phyloP scores from a whole-genome alignment of 1,284 basidiomycete species.

The Afroboletus lepidellus region DNA sequence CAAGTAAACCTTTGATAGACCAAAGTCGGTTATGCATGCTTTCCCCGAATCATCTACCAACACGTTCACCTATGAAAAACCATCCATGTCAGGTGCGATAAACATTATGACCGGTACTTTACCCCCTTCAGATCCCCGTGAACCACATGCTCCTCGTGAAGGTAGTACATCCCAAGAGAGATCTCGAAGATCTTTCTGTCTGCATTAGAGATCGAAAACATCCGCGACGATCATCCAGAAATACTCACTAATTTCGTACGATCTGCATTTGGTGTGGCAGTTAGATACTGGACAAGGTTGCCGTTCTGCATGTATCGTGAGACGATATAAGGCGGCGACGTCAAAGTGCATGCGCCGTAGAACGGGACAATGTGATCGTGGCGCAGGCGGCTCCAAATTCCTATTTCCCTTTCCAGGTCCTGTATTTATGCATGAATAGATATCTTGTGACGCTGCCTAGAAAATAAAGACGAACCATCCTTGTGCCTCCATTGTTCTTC shows the following conservation, averaged over 20 bases:
- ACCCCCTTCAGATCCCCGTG: slow-evolving; percentile 7
- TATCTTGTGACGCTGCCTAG: background rate
- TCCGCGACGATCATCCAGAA: too few species aligned
- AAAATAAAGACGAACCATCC: background rate
- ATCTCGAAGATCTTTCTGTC: background rate
- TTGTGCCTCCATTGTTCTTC: background rate
- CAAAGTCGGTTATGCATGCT: slow-evolving; percentile 9
- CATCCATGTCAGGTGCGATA: too few species aligned
- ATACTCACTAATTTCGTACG: background rate
- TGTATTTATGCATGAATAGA: background rate
- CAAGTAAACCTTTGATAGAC: background rate
- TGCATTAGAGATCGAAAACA: background rate
- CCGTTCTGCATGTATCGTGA: slow-evolving; percentile 8
- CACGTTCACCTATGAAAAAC: background rate
- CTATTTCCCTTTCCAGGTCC: background rate
- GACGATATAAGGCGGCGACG: background rate
- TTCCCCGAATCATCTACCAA: slow-evolving; percentile 9
- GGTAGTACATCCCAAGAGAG: slow-evolving; percentile 10
- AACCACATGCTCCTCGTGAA: background rate
- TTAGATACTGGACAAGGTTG: slow-evolving; percentile 1
- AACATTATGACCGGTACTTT: background rate
- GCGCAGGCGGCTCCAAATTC: slow-evolving; percentile 1
- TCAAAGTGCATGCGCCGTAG: slow-evolving; percentile 6
- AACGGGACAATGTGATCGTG: slow-evolving; percentile 8
- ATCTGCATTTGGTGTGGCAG: background rate